phyloP scores from a whole-genome alignment of 805 yeast species.

The Metschnikowia similis region DNA sequence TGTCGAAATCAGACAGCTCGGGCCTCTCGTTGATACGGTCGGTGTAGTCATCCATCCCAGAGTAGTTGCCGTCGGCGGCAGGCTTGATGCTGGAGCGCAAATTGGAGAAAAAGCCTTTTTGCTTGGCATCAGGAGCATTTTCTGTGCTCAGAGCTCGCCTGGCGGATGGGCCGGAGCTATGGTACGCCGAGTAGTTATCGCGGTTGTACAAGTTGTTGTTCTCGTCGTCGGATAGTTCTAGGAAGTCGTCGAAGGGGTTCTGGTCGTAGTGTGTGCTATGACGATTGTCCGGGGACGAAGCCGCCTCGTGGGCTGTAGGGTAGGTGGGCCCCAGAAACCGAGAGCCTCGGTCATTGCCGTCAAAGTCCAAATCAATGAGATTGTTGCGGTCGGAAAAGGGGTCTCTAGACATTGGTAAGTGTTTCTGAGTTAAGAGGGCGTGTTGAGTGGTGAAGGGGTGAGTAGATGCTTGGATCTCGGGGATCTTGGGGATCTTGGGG shows the following conservation, averaged over 20 bases:
- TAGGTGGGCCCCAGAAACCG: background rate
- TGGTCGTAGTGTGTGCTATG: background rate
- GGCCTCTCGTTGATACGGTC: slow-evolving; percentile 21
- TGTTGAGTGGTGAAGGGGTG: background rate
- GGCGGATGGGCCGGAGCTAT: slow-evolving; percentile 16
- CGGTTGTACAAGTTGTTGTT: slow-evolving; percentile 6
- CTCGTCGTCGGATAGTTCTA: slow-evolving; percentile 33
- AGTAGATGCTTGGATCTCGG: background rate
- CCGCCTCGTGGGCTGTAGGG: background rate
- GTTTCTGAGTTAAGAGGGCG: too few species aligned
- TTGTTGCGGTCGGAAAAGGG: slow-evolving; percentile 23
- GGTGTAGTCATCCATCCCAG: slow-evolving; percentile 15
- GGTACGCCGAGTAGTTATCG: slow-evolving; percentile 3
- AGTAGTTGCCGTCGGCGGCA: slow-evolving; percentile 14
- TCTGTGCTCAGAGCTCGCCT: slow-evolving; percentile 22
- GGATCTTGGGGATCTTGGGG: too few species aligned
- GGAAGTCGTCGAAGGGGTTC: slow-evolving; percentile 30
- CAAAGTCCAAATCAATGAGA: slow-evolving; percentile 31
- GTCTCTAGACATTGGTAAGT: background rate
- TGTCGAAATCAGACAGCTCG: slow-evolving; percentile 33
- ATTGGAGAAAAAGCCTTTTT: slow-evolving; percentile 22
- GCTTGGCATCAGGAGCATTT: slow-evolving; percentile 17
- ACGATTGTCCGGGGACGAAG: background rate
- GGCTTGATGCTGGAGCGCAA: slow-evolving; percentile 5
- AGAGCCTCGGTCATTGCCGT: background rate